Evolutionary conservation across 768 basidiomycete species (phyloP), one percentile per base, ranked within the genome.

Genomic region (Tricholoma sp.): DNA sequence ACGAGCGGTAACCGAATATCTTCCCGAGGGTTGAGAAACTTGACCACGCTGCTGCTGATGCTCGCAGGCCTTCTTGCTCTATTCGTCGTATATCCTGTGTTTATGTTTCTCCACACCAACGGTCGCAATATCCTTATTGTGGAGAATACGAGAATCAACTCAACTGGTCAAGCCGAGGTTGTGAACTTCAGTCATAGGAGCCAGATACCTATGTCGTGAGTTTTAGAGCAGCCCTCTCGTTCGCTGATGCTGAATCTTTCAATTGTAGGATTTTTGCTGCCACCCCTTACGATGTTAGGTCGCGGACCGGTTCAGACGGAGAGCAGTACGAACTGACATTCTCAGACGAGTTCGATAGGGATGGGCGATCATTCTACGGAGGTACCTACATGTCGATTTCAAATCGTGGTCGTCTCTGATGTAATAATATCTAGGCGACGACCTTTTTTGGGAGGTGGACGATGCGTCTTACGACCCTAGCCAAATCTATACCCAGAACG

Each of bases 81-180:
- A 3, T 96, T 95, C 67, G 82, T 89, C 51, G 80, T 83, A 24
- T 94, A 89, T 64, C 94, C 94, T 0, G 77, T 94, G n/a, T 63
- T 70, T 34, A 62, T 61, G 29, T 81, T 76, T 46, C 77, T 76
- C 61, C 64, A 62, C 7, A 67, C 76, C 57, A 67, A 76, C 55
- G 65, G 69, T 0, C 66, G 68, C 22, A 73, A 69, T 32, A 56
- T 61, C 55, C 66, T 78, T 35, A 85, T 85, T 55, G 76, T 81
- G 34, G 77, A 79, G 12, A 89, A 86, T 58, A 79, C 80, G 8
- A 66, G 71, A 54, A 82, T 86, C 55, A 91, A 90, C 65, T 66
- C 77, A 12, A 85, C 86, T 0, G 86, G 86, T 9, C 53, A 54
- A 22, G 53, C 53, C 12, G 53, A 16, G 24, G 3, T 35, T 7